phyloP scores from a whole-genome alignment of 2,329 filamentous ascomycete genomes.

The Davidsoniella virescens region DNA sequence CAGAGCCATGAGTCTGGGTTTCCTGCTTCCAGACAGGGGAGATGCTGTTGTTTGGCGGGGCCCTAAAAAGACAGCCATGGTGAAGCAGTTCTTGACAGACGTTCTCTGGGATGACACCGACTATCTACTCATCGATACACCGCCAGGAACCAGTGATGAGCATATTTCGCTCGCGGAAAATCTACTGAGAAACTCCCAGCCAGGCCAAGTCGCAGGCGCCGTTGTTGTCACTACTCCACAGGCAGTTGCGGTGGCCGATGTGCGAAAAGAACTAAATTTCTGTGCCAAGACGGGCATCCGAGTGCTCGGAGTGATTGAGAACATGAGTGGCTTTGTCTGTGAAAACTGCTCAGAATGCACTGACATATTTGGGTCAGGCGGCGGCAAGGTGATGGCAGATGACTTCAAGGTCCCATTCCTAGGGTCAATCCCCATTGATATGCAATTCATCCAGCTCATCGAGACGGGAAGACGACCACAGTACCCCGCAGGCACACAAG shows the following conservation, averaged over 20 bases:
- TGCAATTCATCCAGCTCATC: constrained; percentile 74
- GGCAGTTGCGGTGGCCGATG: constrained; percentile 81
- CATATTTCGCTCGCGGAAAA: constrained; percentile 91
- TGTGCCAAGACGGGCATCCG: constrained; percentile 68
- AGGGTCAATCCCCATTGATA: constrained; percentile 80
- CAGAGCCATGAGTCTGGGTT: constrained; percentile 83
- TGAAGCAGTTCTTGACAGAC: constrained; percentile 85
- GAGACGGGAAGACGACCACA: constrained; percentile 52
- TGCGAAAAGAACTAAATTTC: constrained; percentile 89
- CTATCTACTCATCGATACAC: constrained; percentile 87
- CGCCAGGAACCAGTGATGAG: constrained; percentile 90
- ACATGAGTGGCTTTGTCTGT: constrained; percentile 90
- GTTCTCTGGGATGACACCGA: constrained; percentile 81
- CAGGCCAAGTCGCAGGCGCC: constrained; percentile 63
- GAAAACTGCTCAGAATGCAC: constrained; percentile 70
- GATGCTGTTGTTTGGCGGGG: constrained; percentile 96
- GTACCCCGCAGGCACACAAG: constrained; percentile 52
- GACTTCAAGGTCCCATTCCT: constrained; percentile 76
- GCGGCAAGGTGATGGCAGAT: constrained; percentile 72
- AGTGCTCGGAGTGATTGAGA: constrained; percentile 83
- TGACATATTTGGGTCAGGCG: constrained; percentile 83
- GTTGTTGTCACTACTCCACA: constrained; percentile 95
- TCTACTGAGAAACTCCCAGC: constrained; percentile 44
- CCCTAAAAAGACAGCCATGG: constrained; percentile 98
- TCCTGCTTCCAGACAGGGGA: constrained; percentile 65